Percentiles rank a stretch among this genome's conserved stretches.
These are phyloP conservation scores for Gossypium bickii DNA, from an alignment of 345 rosid genomes.

Conservation along the genomic window DNA sequence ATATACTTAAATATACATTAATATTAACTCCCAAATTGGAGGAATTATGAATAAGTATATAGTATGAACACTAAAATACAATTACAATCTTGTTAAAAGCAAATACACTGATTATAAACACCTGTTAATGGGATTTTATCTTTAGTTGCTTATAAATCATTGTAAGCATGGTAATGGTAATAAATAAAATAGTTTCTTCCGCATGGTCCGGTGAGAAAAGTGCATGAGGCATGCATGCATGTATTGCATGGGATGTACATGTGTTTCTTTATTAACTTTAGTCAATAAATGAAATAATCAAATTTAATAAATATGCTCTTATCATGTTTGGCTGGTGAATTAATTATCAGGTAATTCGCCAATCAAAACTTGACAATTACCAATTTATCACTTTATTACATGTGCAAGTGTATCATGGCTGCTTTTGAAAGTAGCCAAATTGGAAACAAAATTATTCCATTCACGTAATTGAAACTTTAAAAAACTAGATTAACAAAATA, in stretches of 20 bases:
- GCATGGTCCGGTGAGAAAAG: background rate
- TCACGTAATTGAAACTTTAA: no score
- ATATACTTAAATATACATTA: no score
- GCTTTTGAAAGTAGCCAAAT: background rate
- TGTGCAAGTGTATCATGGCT: background rate
- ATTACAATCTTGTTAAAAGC: no score
- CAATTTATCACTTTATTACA: background rate
- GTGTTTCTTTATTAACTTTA: background rate
- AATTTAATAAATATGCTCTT: background rate
- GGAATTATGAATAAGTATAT: no score
- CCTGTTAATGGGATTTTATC: background rate
- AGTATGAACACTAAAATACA: no score
- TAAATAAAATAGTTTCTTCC: background rate
- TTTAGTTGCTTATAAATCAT: background rate
- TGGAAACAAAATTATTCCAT: background rate
- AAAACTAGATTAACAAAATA: no score
- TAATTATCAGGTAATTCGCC: background rate
- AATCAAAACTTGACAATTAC: background rate
- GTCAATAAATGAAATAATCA: background rate
- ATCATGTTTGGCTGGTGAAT: background rate
- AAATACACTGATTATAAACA: background rate
- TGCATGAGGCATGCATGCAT: background rate
- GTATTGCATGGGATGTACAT: background rate
- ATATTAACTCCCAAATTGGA: no score
- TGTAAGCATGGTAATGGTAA: background rate